Evolutionary conservation across 345 rosid species (phyloP).

Genomic region (Isatis tinctoria): DNA sequence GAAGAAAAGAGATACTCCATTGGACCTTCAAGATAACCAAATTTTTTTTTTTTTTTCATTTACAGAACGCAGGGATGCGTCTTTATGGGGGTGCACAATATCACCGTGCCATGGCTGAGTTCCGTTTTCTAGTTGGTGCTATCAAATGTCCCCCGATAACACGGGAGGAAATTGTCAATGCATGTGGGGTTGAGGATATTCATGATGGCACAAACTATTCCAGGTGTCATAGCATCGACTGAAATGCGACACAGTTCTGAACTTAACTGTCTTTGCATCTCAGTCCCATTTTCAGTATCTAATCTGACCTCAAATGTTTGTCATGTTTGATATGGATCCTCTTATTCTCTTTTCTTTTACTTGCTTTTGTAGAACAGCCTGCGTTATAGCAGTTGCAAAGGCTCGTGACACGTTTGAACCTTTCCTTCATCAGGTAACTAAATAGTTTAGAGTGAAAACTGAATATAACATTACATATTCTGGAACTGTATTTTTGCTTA

Average conservation of each 20-base stretch:
- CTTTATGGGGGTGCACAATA: slow-evolving; percentile 97
- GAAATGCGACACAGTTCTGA: slow-evolving; percentile 1
- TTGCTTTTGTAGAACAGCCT: slow-evolving; percentile 64
- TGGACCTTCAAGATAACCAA: slow-evolving; percentile 10
- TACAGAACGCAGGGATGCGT: slow-evolving; percentile 92
- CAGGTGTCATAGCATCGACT: slow-evolving; percentile 42
- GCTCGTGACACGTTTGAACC: slow-evolving; percentile 96
- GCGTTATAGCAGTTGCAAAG: slow-evolving; percentile 97
- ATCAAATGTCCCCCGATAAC: slow-evolving; percentile 88
- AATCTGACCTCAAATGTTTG: background rate
- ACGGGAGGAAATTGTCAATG: slow-evolving; percentile 92
- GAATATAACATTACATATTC: background rate
- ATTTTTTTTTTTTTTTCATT: background rate
- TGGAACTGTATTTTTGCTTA: background rate
- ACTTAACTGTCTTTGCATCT: slow-evolving; percentile 13
- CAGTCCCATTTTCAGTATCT: background rate
- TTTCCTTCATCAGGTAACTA: slow-evolving; percentile 74
- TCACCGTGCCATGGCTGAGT: slow-evolving; percentile 97
- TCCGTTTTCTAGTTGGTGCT: slow-evolving; percentile 90
- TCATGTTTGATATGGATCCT: background rate
- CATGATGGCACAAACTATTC: slow-evolving; percentile 98
- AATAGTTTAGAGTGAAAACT: background rate
- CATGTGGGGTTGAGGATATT: slow-evolving; percentile 96
- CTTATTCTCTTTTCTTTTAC: slow-evolving; percentile 16
- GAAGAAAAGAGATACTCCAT: background rate